Evolutionary conservation across 208 protist genomes (phyloP), one percentile per base, ranked within the genome.

Genomic region (Leishmania braziliensis): DNA sequence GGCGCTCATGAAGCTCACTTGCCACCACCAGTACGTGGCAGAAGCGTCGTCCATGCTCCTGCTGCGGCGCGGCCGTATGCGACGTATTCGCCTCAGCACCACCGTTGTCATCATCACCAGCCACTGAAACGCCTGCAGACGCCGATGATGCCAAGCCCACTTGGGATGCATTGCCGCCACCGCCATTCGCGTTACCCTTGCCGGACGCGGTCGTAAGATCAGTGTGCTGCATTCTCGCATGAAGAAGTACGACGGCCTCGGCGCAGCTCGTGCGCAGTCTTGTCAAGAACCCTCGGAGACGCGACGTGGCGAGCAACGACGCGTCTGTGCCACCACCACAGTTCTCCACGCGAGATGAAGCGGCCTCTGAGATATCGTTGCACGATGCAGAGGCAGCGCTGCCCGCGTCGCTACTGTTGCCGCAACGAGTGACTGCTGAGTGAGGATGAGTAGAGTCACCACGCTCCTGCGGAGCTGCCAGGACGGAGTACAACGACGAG

Each of bases 21-120:
- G 76, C 33, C 48, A 79, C 39, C 5, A 62, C 39, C 9, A 50
- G 36, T 29, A 79, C 60, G 46, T 71, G 23, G 43, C 54, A 51
- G 50, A 71, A 79, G 46, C 48, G 63, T 5, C 50, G 76, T 12
- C 76, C 76, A 53, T 79, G 76, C 50, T 72, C 62, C 62, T 79
- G 36, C 33, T 48, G 72, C 72, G 51, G 51, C n/a, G 26, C 18
- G 50, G 29, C 51, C 14, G 29, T 29, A 23, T 62, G 72, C 51
- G 14, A 54, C 4, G 1, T 46, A 18, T 12, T 23, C 48, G 5
- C 51, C 48, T 43, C 72, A 5, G 14, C 72, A 2, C 16, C 72
- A 43, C 4, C 20, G 33, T 18, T n/a, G 14, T 39, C 48, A 46
- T 33, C 72, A 23, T 53, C 50, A 33, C 46, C 33, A 8, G 20